Base-by-base conservation (phyloP, 176 grass and related monocot species). In the Oryza rufipogon region DNA sequence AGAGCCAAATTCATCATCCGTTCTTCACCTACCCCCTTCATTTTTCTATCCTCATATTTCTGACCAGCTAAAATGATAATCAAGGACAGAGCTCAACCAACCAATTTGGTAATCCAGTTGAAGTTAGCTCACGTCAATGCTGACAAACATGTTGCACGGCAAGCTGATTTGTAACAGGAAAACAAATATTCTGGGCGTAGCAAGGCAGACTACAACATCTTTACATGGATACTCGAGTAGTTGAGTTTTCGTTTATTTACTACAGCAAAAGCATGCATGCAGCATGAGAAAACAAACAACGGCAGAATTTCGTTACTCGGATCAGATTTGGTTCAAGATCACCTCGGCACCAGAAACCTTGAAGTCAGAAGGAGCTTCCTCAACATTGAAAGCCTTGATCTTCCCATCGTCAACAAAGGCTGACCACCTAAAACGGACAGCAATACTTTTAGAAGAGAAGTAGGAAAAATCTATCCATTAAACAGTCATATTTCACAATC, bases 311-410 rank as follows among this genome's bases (percentile, higher is more conserved):
- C 48, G 25, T 41, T 42, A 41, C 7, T 33, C 41, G 11, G 82
- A 32, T 95, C 80, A 95, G 28, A 98, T 96, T 84, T 98, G 96
- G 54, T 89, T 86, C 73, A 98, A 81, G 47, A 98, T 95, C 77
- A 94, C 91, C 83, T 96, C 96, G 2, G 85, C 96, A 16, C 93
- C 84, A 84, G 96, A 98, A 44, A 94, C 88, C 75, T 95, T 93
- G 64, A 98, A 94, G 4, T 94, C 88, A 0, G 96, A 98, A 14
- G 96, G 93, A 36, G 83, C 96, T 69, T 91, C 89, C 86, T 98
- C 96, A 11, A 98, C 85, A 42, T 96, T 98, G n/a, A 98, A 84
- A 19, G 81, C 79, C 85, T 94, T 95, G 79, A 98, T 95, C 78
- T 94, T 92, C 30, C 96, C 96, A 48, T 96, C 76, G 9, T 93